Evolutionary conservation across 225 moss, liverwort and hornwort species (phyloP).

Genomic region (Takakia lepidozioides): DNA sequence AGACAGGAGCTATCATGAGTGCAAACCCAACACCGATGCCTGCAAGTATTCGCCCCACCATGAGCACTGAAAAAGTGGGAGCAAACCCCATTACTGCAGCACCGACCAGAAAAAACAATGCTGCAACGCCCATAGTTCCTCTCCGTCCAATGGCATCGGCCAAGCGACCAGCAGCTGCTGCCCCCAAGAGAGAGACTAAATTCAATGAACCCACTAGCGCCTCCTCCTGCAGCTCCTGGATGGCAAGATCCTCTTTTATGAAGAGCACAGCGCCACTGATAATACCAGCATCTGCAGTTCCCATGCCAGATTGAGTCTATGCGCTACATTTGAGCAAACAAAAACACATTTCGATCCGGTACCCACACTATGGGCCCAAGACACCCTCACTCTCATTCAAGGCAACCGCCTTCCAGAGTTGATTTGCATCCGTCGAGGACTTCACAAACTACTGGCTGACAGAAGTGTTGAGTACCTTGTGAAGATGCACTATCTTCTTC

Average conservation of each 20-base stretch:
- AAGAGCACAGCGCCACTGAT: conserved; percentile 89
- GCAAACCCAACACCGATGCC: conserved; percentile 96
- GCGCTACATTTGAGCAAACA: no score
- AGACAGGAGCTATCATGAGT: conserved; percentile 95
- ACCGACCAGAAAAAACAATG: conserved; percentile 68
- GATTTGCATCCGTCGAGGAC: no score
- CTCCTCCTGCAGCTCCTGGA: conserved; percentile 78
- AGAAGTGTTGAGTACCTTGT: no score
- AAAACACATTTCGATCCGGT: no score
- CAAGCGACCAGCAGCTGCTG: conserved; percentile 67
- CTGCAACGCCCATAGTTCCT: conserved; percentile 90
- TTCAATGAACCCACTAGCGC: conserved; percentile 73
- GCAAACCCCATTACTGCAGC: conserved; percentile 76
- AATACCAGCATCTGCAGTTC: conserved; percentile 60
- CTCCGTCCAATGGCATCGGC: conserved; percentile 80
- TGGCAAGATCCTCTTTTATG: conserved; percentile 67
- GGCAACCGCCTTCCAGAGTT: no score
- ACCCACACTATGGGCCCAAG: no score
- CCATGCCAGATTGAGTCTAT: neutral
- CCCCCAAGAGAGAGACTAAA: conserved; percentile 74
- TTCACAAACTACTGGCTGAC: no score
- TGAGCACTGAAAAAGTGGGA: conserved; percentile 58
- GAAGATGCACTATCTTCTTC: no score
- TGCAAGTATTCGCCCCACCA: conserved; percentile 73
- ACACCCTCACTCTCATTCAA: no score